Evolutionary conservation across 768 basidiomycete genomes (phyloP), one percentile per base, ranked within the genome.

Genomic region (Mrakia blollopis): DNA sequence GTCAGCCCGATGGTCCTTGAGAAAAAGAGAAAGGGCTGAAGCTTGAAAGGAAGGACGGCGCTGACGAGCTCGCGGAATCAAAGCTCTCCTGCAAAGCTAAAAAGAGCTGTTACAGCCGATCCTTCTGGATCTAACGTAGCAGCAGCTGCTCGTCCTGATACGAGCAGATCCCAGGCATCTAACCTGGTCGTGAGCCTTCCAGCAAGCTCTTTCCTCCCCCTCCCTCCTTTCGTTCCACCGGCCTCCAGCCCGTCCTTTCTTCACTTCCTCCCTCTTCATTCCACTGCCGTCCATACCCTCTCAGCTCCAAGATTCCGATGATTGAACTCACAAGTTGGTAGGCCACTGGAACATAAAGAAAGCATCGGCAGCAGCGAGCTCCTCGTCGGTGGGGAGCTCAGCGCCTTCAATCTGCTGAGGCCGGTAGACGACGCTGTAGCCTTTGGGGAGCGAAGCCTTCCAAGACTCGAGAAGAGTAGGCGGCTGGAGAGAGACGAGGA

Each of bases 291-390:
- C 30, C 25, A n/a, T 9, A 25, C 25, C 28, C 4, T 63, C 16
- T 14, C 18, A 70, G 14, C 39, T 13, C 28, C n/a, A n/a, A n/a
- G n/a, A n/a, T n/a, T n/a, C n/a, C n/a, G n/a, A n/a, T n/a, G n/a
- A n/a, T n/a, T n/a, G n/a, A n/a, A 74, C 79, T 41, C 50, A 79
- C 78, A 80, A 54, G 54, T 69, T 52, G 37, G 30, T 57, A 21
- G 79, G 79, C 18, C 77, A 47, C 54, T 50, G 65, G 23, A 80
- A 76, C 52, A 60, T 69, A 23, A 79, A 65, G 47, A 80, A 35
- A 10, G 61, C 78, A 28, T 69, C 76, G 7, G 71, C 74, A 18
- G 54, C 32, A 69, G 67, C 61, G 60, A 69, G 73, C 18, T 80
- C 78, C 30, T 79, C 79, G 30, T 79, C 74, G 3, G 76, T 75